phyloP scores from a whole-genome alignment of 768 basidiomycete genomes.

The Panaeolus papilionaceus region DNA sequence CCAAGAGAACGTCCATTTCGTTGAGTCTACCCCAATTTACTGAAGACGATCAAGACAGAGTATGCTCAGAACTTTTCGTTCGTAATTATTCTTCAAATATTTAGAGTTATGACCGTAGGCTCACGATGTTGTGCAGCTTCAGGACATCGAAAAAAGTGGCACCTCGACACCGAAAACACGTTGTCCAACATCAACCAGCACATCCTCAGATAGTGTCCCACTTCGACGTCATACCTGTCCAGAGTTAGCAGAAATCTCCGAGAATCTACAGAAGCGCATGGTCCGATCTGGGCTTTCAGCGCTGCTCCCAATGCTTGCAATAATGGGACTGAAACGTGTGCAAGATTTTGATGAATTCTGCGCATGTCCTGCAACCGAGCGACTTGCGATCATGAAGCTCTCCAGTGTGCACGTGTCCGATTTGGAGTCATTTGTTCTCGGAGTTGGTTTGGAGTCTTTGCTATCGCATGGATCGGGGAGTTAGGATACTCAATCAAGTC shows the following conservation, averaged over 20 bases:
- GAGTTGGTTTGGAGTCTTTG: not conserved
- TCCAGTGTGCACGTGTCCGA: not conserved
- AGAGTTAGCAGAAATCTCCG: slow-evolving; percentile 16
- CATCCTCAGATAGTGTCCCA: not conserved
- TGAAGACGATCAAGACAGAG: slow-evolving; percentile 12
- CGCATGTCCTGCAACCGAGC: slow-evolving; percentile 11
- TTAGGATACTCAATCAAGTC: slow-evolving; percentile 1
- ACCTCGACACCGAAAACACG: too few species aligned
- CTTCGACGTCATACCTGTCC: not conserved
- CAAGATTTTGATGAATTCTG: slow-evolving; percentile 27
- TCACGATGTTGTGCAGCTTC: not conserved
- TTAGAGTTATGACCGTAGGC: not conserved
- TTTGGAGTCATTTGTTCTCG: not conserved
- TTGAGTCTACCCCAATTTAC: slow-evolving; percentile 7
- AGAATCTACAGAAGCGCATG: slow-evolving; percentile 26
- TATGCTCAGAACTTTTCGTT: slow-evolving; percentile 22
- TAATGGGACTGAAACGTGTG: slow-evolving; percentile 30
- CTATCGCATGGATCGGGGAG: not conserved
- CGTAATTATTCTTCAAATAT: not conserved
- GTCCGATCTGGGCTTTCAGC: slow-evolving; percentile 30
- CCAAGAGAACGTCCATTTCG: slow-evolving; percentile 15
- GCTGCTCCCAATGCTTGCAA: slow-evolving; percentile 33
- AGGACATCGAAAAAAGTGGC: not conserved
- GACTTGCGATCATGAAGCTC: slow-evolving; percentile 11
- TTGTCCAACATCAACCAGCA: too few species aligned